Percentiles rank a stretch among this genome's conserved stretches.
Evolutionary conservation across 768 basidiomycete species (phyloP).

Genomic region (Tylopilus vinaceipallidus): DNA sequence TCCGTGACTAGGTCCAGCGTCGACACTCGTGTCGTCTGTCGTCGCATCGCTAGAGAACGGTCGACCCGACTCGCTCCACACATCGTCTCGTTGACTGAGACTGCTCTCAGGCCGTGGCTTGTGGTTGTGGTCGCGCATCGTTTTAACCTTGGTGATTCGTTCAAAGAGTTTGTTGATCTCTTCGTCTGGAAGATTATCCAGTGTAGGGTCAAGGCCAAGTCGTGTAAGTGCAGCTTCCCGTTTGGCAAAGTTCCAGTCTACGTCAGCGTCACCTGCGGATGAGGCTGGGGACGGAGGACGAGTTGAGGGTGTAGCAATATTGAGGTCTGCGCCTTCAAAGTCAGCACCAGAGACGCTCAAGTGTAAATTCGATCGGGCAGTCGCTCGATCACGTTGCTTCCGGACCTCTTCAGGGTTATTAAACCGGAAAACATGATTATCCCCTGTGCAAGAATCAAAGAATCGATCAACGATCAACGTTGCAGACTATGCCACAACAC

Average conservation of each 20-base stretch:
- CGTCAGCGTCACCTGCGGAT: constrained; percentile 62
- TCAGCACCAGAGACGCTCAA: constrained; percentile 66
- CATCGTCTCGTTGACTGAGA: constrained; percentile 79
- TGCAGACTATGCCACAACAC: constrained; percentile 15
- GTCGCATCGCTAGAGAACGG: constrained; percentile 73
- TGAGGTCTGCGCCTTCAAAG: too few relatives aligned
- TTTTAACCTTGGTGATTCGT: constrained; percentile 91
- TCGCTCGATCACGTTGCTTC: constrained; percentile 82
- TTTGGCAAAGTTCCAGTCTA: constrained; percentile 98
- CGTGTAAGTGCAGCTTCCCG: constrained; percentile 89
- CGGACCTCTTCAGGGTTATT: constrained; percentile 95
- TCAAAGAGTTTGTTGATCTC: constrained; percentile 93
- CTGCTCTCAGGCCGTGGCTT: constrained; percentile 89
- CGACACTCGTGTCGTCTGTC: constrained; percentile 88
- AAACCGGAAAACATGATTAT: constrained; percentile 97
- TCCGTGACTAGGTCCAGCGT: constrained; percentile 53
- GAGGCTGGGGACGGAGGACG: constrained; percentile 81
- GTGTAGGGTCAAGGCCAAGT: constrained; percentile 81
- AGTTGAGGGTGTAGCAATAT: constrained; percentile 47
- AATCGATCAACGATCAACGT: constrained; percentile 3
- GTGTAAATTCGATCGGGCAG: constrained; percentile 66
- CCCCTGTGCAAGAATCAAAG: constrained; percentile 60
- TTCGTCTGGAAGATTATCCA: constrained; percentile 92
- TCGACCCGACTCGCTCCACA: constrained; percentile 88
- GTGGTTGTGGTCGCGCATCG: constrained; percentile 75